phyloP scores from a whole-genome alignment of 805 yeast genomes.

The Sugiyamaella qingdaonensis region DNA sequence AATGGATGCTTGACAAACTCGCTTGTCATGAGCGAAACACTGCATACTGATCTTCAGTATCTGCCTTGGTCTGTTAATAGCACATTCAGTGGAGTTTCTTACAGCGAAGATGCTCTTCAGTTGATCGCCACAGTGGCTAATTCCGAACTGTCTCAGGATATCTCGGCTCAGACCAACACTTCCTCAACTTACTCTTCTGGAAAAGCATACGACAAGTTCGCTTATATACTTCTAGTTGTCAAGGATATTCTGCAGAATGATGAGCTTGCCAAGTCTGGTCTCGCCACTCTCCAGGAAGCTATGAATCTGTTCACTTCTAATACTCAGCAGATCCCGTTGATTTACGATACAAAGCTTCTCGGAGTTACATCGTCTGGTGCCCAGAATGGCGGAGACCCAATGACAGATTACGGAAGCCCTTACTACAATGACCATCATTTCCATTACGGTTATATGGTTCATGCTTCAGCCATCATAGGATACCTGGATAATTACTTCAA shows the following conservation, averaged over 20 bases:
- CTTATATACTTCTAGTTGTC: slow-evolving; percentile 73
- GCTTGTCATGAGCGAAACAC: slow-evolving; percentile 33
- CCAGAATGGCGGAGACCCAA: slow-evolving; percentile 33
- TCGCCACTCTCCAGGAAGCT: slow-evolving; percentile 62
- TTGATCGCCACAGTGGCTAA: slow-evolving; percentile 46
- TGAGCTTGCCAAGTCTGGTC: slow-evolving; percentile 45
- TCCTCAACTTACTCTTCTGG: slow-evolving; percentile 93
- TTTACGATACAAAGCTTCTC: slow-evolving; percentile 66
- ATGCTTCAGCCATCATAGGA: slow-evolving; percentile 76
- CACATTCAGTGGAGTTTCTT: slow-evolving; percentile 40
- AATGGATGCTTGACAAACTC: slow-evolving; percentile 34
- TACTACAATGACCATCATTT: slow-evolving; percentile 83
- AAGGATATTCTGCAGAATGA: slow-evolving; percentile 60
- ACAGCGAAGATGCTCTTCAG: slow-evolving; percentile 36
- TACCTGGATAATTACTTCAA: slow-evolving; percentile 51
- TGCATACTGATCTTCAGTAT: slow-evolving; percentile 45
- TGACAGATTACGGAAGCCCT: slow-evolving; percentile 69
- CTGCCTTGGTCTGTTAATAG: slow-evolving; percentile 53
- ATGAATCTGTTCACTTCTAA: slow-evolving; percentile 65
- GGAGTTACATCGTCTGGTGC: slow-evolving; percentile 35
- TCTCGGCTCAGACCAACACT: slow-evolving; percentile 53
- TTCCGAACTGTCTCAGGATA: slow-evolving; percentile 53
- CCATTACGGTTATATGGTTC: slow-evolving; percentile 82
- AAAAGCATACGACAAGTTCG: slow-evolving; percentile 83
- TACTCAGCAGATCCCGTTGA: slow-evolving; percentile 65